These are phyloP conservation scores for Wickerhamomyces alni DNA, from an alignment of 805 yeast species.

Conservation along the genomic window DNA sequence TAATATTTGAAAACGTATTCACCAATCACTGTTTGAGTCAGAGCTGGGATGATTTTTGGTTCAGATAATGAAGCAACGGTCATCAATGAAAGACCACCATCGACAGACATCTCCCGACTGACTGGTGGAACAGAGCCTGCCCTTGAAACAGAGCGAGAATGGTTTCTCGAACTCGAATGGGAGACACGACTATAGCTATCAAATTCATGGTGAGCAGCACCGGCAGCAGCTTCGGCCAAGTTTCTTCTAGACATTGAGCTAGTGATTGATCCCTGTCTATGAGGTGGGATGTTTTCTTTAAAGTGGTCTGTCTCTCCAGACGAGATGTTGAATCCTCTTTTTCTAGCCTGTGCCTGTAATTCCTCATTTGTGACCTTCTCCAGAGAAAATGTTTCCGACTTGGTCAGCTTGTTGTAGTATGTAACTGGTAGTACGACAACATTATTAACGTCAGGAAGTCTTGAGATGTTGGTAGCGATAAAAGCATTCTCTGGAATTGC, in stretches of 20 bases:
- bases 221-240: slow-evolving; percentile 24
- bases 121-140: slow-evolving; percentile 12
- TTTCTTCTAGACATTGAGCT: slow-evolving; percentile 20
- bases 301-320: slow-evolving; percentile 16
- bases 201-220: slow-evolving; percentile 23
- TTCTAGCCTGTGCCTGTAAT: slow-evolving; percentile 38
- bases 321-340: slow-evolving; percentile 39
- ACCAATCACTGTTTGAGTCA: slow-evolving; percentile 91
- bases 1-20: slow-evolving; percentile 84
- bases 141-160: slow-evolving; percentile 11
- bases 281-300: slow-evolving; percentile 4
- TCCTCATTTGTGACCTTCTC: slow-evolving; percentile 41
- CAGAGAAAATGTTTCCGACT: slow-evolving; percentile 36
- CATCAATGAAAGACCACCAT: slow-evolving; percentile 33
- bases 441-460: slow-evolving; percentile 46
- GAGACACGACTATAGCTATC: slow-evolving; percentile 9
- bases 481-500: slow-evolving; percentile 55
- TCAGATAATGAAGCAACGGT: slow-evolving; percentile 63
- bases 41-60: slow-evolving; percentile 71
- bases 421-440: slow-evolving; percentile 61
- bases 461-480: slow-evolving; percentile 55
- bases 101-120: slow-evolving; percentile 23
- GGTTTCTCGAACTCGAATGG: neutral
- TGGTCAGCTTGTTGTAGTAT: slow-evolving; percentile 53
- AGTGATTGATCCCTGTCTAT: slow-evolving; percentile 19